Evolutionary conservation across 345 rosid genomes (phyloP).

Genomic region (Carallia pectinifolia): DNA sequence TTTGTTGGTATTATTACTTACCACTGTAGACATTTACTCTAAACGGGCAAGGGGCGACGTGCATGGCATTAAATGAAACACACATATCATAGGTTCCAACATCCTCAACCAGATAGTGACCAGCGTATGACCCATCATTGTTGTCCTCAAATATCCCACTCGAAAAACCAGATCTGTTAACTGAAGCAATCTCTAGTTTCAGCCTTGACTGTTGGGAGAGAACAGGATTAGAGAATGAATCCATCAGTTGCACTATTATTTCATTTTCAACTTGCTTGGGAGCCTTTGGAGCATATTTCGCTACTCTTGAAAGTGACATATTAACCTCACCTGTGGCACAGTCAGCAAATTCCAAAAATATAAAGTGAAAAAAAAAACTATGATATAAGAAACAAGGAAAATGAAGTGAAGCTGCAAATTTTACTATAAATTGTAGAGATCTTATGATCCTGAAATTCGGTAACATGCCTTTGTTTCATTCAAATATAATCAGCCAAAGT

Average conservation of each 20-base stretch:
- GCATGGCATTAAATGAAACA: conserved; percentile 42
- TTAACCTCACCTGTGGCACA: conserved; percentile 57
- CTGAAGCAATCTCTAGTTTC: conserved; percentile 57
- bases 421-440: no score
- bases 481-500: no score
- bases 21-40: conserved; percentile 57
- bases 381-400: not conserved
- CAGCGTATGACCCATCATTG: conserved; percentile 66
- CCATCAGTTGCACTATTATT: conserved; percentile 60
- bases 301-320: conserved; percentile 48
- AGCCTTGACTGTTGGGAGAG: conserved; percentile 52
- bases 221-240: conserved; percentile 61
- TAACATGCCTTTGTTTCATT: no score
- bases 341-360: not conserved
- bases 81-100: conserved; percentile 76
- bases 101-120: conserved; percentile 53
- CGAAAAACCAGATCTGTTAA: conserved; percentile 58
- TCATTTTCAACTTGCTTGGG: conserved; percentile 62
- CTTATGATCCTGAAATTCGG: no score
- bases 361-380: not conserved
- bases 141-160: conserved; percentile 64
- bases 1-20: conserved; percentile 34
- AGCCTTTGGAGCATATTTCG: conserved; percentile 49
- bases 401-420: not conserved
- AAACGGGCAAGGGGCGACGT: conserved; percentile 59